Evolutionary conservation across 2,329 filamentous ascomycete genomes (phyloP), one percentile per base, ranked within the genome.

Genomic region (Neonectria faginata): DNA sequence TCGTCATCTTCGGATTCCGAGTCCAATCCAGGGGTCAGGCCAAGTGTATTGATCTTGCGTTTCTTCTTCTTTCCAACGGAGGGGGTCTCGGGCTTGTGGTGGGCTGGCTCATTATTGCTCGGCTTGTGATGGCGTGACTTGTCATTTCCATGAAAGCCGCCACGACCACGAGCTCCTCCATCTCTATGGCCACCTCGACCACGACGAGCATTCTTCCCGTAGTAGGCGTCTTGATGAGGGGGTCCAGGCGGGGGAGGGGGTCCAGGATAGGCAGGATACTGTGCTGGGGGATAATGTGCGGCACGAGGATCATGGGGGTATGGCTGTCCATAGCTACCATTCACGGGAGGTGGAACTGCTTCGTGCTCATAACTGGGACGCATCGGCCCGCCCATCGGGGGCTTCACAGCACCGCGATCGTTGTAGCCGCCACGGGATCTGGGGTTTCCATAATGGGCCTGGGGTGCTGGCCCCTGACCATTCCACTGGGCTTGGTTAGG

Each of bases 21-120:
- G 56, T 88, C 86, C 70, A 88, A 85, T 29, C 86, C 87, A 16
- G 91, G 89, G 9, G 89, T 92, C 53, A 94, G 82, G 36, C 92
- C 92, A 25, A 94, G 84, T 1, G 89, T 89, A 70, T 92, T 92
- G 42, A 88, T 88, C 80, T 89, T 91, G 62, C 89, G 86, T 82
- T 91, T 91, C 83, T 92, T 92, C 77, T 89, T 90, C 77, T 89
- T 90, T 63, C 82, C 83, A 25, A 81, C 80, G 71, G 84, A 79
- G 53, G 83, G 79, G 52, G 81, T 79, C 62, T 85, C 80, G 57
- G 70, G 65, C 64, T 79, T 79, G 42, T 70, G 70, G 48, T 72
- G 70, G 33, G 74, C 71, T 18, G 72, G 59, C 27, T 77, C 72
- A 33, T 70, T 76, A 44, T 80, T 73, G 57, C 72, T 74, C 67